These are phyloP conservation scores for Fulvia fulva DNA, from an alignment of 2,329 filamentous ascomycete species.

Conservation along the genomic window DNA sequence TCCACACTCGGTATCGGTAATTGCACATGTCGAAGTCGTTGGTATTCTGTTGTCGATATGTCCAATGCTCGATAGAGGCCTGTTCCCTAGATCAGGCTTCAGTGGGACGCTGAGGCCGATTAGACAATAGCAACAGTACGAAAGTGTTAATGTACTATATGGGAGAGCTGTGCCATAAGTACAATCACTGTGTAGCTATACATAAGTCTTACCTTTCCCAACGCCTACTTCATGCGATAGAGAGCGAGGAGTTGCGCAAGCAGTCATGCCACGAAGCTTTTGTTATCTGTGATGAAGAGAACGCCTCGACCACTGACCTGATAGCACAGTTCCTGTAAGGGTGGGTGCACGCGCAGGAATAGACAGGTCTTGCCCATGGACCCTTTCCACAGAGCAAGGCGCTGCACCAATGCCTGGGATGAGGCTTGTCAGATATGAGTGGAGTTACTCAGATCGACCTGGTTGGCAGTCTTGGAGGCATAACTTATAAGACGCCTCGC, in stretches of 20 bases:
- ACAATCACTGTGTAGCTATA: not conserved
- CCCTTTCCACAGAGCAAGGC: not conserved
- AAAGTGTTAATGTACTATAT: not conserved
- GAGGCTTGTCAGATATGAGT: not conserved
- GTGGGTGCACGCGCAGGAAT: not conserved
- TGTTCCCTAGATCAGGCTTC: not conserved
- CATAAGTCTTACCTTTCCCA: not conserved
- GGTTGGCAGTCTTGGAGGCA: not conserved
- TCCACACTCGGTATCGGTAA: conserved; percentile 7
- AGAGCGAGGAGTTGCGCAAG: not conserved
- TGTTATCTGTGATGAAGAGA: not conserved
- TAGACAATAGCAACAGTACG: not conserved
- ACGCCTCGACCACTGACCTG: not conserved
- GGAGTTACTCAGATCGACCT: not conserved
- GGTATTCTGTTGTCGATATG: not conserved
- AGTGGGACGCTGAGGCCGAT: not conserved
- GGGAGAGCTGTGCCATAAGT: not conserved
- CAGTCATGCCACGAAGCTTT: not conserved
- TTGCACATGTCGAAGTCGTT: conserved; percentile 2
- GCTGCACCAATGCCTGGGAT: not conserved
- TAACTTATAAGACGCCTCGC: not conserved
- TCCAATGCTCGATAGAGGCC: not conserved
- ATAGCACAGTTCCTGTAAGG: not conserved
- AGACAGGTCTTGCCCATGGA: not conserved
- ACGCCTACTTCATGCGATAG: not conserved